Evolutionary conservation across 768 basidiomycete species (phyloP).

Genomic region (Plicaturopsis crispa): DNA sequence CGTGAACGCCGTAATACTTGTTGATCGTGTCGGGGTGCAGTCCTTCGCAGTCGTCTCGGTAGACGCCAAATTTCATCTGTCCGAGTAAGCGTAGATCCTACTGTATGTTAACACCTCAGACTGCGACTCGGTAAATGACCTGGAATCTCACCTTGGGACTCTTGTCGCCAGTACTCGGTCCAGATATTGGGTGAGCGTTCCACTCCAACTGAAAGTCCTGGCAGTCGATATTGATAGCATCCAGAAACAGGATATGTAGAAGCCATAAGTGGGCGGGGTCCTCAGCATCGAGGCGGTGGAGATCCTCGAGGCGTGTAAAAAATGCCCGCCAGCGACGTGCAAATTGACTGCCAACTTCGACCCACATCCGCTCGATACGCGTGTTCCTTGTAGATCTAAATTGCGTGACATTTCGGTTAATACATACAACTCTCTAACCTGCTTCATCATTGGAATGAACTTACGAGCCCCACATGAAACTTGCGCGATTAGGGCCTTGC

Average conservation of each 20-base stretch:
- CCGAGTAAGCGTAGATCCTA: slow-evolving; percentile 12
- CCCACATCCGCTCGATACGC: slow-evolving; percentile 10
- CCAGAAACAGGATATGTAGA: slow-evolving; percentile 17
- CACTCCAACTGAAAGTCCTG: slow-evolving; percentile 17
- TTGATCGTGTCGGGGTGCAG: slow-evolving; percentile 9
- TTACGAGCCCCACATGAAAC: slow-evolving; percentile 22
- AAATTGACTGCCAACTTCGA: slow-evolving; percentile 11
- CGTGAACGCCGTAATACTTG: slow-evolving; percentile 11
- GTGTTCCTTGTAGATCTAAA: slow-evolving; percentile 11
- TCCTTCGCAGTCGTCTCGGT: slow-evolving; percentile 9
- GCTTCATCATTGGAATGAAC: not conserved
- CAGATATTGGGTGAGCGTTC: slow-evolving; percentile 20
- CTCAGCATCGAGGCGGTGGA: slow-evolving; percentile 5
- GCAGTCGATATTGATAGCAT: slow-evolving; percentile 19
- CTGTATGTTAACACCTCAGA: too few species aligned
- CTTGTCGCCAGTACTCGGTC: slow-evolving; percentile 7
- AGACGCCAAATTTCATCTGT: slow-evolving; percentile 5
- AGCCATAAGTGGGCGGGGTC: slow-evolving; percentile 12
- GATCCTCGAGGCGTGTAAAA: slow-evolving; percentile 8
- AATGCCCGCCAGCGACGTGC: slow-evolving; percentile 9
- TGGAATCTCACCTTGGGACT: slow-evolving; percentile 10
- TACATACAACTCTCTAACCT: too few species aligned
- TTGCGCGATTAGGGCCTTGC: slow-evolving; percentile 19
- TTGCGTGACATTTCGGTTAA: too few species aligned
- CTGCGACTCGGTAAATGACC: too few species aligned